Percentiles rank a stretch among this genome's conserved stretches.
Evolutionary conservation across 208 protist genomes (phyloP).

Genomic region (Balamuthia mandrillaris): DNA sequence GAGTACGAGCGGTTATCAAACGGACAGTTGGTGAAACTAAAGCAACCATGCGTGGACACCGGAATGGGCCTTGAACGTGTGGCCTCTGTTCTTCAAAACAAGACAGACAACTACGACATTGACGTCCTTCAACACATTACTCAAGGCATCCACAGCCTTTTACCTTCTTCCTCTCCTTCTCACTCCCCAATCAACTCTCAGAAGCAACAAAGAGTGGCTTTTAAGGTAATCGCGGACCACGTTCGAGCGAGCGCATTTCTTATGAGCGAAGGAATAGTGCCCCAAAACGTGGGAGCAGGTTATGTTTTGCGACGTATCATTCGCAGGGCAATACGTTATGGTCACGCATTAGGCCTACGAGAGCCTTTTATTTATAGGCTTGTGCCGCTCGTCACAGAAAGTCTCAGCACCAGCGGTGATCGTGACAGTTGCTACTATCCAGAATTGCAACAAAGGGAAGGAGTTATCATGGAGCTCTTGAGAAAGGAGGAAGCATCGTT

Average conservation of each 20-base stretch:
- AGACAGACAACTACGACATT: conserved; percentile 7
- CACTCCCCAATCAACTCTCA: neutral
- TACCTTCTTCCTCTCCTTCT: neutral
- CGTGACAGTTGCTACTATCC: no score
- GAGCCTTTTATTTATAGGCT: no score
- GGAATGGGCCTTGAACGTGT: conserved; percentile 68
- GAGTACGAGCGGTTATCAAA: neutral
- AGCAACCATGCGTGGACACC: conserved; percentile 52
- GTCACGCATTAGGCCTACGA: neutral
- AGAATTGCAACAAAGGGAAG: neutral
- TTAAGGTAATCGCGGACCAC: conserved; percentile 57
- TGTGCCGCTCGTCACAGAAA: no score
- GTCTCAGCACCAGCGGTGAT: no score
- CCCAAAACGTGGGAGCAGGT: conserved; percentile 58
- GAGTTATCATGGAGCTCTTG: neutral
- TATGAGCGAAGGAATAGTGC: conserved; percentile 58
- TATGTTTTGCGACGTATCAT: conserved; percentile 72
- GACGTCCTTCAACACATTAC: neutral
- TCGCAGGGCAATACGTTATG: conserved; percentile 43
- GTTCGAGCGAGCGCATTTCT: conserved; percentile 38
- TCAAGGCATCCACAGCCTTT: neutral
- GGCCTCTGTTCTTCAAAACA: conserved; percentile 51
- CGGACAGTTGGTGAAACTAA: neutral
- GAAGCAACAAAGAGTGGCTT: neutral
- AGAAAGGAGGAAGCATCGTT: neutral